Evolutionary conservation across 306 rosid species (phyloP).

Genomic region (Cicer arietinum): DNA sequence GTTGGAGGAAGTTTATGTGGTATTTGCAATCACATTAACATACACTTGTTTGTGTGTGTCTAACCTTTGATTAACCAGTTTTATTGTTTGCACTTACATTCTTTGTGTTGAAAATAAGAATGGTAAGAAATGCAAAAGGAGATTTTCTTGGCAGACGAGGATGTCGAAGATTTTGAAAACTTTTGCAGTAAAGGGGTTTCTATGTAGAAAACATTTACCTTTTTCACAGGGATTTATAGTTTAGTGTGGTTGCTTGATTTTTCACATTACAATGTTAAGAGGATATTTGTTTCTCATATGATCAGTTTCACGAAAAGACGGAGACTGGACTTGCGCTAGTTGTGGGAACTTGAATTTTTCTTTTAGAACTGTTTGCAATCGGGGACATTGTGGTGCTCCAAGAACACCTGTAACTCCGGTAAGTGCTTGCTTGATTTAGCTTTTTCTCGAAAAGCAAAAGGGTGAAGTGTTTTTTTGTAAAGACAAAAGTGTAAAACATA

Average conservation of each 20-base stretch:
- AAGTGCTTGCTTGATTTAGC: conserved; percentile 23
- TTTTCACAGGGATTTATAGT: background rate
- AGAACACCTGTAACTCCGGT: conserved; percentile 51
- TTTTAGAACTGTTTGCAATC: conserved; percentile 58
- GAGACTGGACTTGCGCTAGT: conserved; percentile 61
- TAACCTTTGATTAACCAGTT: background rate
- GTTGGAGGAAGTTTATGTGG: background rate
- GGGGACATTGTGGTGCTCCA: conserved; percentile 53
- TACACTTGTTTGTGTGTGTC: background rate
- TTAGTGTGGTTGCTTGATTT: background rate
- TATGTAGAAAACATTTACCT: background rate
- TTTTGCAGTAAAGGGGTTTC: background rate
- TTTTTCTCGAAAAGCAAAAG: background rate
- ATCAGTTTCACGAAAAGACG: conserved; percentile 53
- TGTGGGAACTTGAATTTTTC: conserved; percentile 63
- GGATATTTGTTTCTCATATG: conserved; percentile 30
- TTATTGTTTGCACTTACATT: background rate
- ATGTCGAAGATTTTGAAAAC: background rate
- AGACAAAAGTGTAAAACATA: background rate
- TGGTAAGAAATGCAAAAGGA: conserved; percentile 7
- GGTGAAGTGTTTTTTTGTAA: background rate
- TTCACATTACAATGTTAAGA: background rate
- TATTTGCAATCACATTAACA: background rate
- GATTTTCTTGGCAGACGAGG: background rate
- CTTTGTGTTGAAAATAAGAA: conserved; percentile 23